Evolutionary conservation across 2,329 filamentous ascomycete species (phyloP).

Genomic region (Coniochaeta prunicola): DNA sequence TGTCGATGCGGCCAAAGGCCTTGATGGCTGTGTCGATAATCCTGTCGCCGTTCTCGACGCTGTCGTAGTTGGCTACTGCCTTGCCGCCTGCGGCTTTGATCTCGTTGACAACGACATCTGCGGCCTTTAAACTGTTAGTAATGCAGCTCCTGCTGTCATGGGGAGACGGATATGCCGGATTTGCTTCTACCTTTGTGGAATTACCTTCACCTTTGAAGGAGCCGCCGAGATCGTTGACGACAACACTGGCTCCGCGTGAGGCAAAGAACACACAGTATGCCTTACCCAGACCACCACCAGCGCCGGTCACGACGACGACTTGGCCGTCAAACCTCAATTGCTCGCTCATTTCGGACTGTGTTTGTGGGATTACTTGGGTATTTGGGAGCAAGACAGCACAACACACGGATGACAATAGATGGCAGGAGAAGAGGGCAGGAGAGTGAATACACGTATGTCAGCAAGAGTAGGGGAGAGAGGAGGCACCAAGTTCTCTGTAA

Average conservation of each 20-base stretch:
- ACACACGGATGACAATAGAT: background rate
- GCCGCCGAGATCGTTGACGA: conserved; percentile 92
- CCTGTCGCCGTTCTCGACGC: conserved; percentile 84
- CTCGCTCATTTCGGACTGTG: conserved; percentile 40
- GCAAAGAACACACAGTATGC: conserved; percentile 86
- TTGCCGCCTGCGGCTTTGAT: conserved; percentile 86
- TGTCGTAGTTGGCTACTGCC: conserved; percentile 96
- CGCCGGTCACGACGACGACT: conserved; percentile 82
- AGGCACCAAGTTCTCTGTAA: background rate
- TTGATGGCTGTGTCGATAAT: conserved; percentile 88
- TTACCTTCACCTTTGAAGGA: conserved; percentile 90
- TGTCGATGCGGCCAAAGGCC: conserved; percentile 77
- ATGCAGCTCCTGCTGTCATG: background rate
- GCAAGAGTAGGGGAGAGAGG: background rate
- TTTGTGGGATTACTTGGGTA: conserved; percentile 20
- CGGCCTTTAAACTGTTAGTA: conserved; percentile 47
- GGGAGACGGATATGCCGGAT: background rate
- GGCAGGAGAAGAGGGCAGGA: background rate
- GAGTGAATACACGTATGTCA: background rate
- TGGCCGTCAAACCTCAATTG: conserved; percentile 79
- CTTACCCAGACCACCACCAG: conserved; percentile 74
- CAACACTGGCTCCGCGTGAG: conserved; percentile 65
- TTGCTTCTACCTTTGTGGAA: conserved; percentile 68
- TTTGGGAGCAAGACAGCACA: background rate
- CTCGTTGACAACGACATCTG: conserved; percentile 75